Conservation (phyloP, 768 basidiomycete genomes). For the Podaxis carcinomalis region DNA sequence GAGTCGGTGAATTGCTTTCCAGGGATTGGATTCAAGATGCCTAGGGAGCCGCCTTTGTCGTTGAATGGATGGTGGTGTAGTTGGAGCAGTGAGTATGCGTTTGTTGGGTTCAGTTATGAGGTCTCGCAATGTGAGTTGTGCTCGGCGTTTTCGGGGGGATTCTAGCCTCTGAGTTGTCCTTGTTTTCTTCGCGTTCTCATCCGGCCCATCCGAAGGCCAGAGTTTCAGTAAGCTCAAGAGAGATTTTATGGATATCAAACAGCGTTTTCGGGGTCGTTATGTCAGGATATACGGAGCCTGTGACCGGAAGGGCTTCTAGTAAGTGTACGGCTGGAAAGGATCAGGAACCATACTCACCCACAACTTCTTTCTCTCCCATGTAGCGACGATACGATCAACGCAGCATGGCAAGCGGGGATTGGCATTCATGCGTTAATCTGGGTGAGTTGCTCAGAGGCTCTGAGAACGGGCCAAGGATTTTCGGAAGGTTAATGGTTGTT, state of each 20-base stretch:
- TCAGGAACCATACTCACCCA: not conserved
- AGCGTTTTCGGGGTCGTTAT: slow-evolving; percentile 59
- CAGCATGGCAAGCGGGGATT: slow-evolving; percentile 63
- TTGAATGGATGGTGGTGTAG: slow-evolving; percentile 63
- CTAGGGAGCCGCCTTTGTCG: slow-evolving; percentile 39
- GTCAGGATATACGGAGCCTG: slow-evolving; percentile 54
- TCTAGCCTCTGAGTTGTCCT: too few species aligned
- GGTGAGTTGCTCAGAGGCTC: slow-evolving; percentile 35
- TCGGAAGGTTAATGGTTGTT: not conserved
- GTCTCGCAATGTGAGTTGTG: slow-evolving; percentile 51
- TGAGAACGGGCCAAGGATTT: not conserved
- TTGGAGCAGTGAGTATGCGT: slow-evolving; percentile 61
- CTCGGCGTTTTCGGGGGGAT: too few species aligned
- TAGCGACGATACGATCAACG: slow-evolving; percentile 57
- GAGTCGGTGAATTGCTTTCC: slow-evolving; percentile 30
- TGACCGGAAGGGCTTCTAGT: slow-evolving; percentile 45
- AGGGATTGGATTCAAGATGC: slow-evolving; percentile 50
- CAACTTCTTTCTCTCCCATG: not conserved
- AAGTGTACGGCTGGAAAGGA: slow-evolving; percentile 14
- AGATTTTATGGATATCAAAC: slow-evolving; percentile 59
- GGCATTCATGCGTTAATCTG: slow-evolving; percentile 74
- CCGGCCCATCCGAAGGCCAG: slow-evolving; percentile 42
- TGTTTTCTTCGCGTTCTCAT: too few species aligned
- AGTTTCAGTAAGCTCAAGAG: slow-evolving; percentile 40
- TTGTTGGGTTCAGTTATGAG: slow-evolving; percentile 77